These are phyloP conservation scores for Camellia oleifera DNA, from an alignment of 179 eudicot species.

Conservation along the genomic window DNA sequence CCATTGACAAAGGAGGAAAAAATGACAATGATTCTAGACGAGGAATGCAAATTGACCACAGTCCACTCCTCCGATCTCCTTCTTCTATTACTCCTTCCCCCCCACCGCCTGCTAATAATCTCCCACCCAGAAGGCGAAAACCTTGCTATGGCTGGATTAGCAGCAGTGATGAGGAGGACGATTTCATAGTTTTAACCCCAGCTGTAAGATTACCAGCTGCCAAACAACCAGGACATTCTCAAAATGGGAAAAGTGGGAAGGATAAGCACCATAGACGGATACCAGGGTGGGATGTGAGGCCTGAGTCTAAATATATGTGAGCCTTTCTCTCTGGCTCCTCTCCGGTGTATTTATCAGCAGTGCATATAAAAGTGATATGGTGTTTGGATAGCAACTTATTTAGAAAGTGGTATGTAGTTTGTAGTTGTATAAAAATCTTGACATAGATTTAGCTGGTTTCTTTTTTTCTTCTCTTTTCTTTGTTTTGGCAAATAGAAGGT, in stretches of 20 bases:
- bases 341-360: background rate
- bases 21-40: background rate
- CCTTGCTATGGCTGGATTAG: conserved; percentile 34
- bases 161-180: conserved; percentile 20
- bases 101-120: background rate
- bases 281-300: conserved; percentile 23
- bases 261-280: background rate
- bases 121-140: background rate
- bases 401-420: background rate
- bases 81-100: background rate
- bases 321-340: background rate
- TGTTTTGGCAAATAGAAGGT: background rate
- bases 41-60: background rate
- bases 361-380: background rate
- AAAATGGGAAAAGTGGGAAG: background rate
- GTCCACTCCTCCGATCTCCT: background rate
- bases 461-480: background rate
- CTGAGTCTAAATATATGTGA: conserved; percentile 12
- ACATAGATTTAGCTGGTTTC: too few species aligned
- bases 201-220: conserved; percentile 2
- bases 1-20: background rate
- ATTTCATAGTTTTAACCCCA: conserved; percentile 12
- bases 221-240: background rate
- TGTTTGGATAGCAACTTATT: background rate
- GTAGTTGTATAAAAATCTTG: background rate